Percentiles rank a stretch among this genome's conserved stretches.
These are phyloP conservation scores for Thuja plicata DNA, from an alignment of 83 land plant genomes.

Conservation along the genomic window DNA sequence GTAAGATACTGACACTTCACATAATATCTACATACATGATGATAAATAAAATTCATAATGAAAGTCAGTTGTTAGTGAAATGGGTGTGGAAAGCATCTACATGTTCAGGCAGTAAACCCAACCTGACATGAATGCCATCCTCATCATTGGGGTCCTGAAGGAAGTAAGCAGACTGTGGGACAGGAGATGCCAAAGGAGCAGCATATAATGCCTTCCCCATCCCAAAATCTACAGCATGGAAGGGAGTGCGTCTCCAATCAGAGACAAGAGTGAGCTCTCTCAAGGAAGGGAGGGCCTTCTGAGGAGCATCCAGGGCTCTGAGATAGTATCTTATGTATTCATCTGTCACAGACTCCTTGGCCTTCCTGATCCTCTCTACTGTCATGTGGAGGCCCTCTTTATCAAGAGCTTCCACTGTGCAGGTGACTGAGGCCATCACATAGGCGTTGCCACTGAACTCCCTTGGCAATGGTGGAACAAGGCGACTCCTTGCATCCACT, in stretches of 20 bases:
- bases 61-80: background rate
- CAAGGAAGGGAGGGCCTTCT: slow-evolving; percentile 36
- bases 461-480: slow-evolving; percentile 40
- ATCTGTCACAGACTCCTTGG: slow-evolving; percentile 32
- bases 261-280: slow-evolving; percentile 52
- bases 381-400: slow-evolving; percentile 19
- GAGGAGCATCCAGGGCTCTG: slow-evolving; percentile 39
- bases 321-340: slow-evolving; percentile 34
- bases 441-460: slow-evolving; percentile 55
- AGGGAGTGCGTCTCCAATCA: slow-evolving; percentile 59
- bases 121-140: slow-evolving; percentile 34
- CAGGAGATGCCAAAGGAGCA: slow-evolving; percentile 39
- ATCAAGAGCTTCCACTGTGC: slow-evolving; percentile 32
- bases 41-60: background rate
- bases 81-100: slow-evolving; percentile 15
- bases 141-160: slow-evolving; percentile 31
- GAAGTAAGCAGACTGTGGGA: slow-evolving; percentile 41
- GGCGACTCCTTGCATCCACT: slow-evolving; percentile 43
- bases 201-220: slow-evolving; percentile 39
- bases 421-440: slow-evolving; percentile 44
- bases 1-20: background rate
- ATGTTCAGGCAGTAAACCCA: slow-evolving; percentile 31
- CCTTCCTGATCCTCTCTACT: slow-evolving; percentile 30
- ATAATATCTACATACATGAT: background rate
- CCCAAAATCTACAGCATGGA: slow-evolving; percentile 39